phyloP scores from a whole-genome alignment of 2,329 filamentous ascomycete species.

The Dactylonectria estremocensis region DNA sequence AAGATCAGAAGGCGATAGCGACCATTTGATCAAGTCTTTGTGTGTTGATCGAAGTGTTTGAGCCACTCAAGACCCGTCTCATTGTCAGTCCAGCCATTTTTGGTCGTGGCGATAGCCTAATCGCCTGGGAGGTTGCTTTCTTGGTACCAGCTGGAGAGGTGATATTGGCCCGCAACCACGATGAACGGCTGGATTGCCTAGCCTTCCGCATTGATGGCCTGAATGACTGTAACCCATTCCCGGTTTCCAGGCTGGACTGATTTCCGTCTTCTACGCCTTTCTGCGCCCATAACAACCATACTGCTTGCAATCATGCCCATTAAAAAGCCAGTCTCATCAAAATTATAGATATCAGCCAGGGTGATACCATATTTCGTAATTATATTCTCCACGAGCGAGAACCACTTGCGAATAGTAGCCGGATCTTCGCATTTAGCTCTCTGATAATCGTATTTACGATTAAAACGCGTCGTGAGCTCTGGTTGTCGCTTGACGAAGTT shows the following conservation, averaged over 20 bases:
- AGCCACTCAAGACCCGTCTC: slow-evolving; percentile 52
- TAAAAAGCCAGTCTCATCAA: no score
- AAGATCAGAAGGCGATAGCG: neutral
- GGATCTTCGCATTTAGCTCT: slow-evolving; percentile 6
- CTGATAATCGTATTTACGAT: slow-evolving; percentile 43
- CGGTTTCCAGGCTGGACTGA: slow-evolving; percentile 4
- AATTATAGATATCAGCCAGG: neutral
- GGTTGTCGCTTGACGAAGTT: slow-evolving; percentile 48
- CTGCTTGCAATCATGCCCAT: neutral
- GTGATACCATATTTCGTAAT: slow-evolving; percentile 1
- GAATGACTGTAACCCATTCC: slow-evolving; percentile 5
- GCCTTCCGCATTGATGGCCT: neutral
- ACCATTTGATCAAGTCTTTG: slow-evolving; percentile 36
- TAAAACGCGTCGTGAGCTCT: slow-evolving; percentile 44
- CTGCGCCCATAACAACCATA: neutral
- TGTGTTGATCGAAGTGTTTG: slow-evolving; percentile 54
- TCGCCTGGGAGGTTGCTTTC: neutral
- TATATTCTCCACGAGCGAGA: slow-evolving; percentile 1
- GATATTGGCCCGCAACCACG: neutral
- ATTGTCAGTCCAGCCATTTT: slow-evolving; percentile 55
- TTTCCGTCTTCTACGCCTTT: neutral
- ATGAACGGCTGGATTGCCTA: neutral
- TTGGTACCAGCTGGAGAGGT: neutral
- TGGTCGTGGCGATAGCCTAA: slow-evolving; percentile 6
- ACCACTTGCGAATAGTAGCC: neutral